Base-by-base conservation (phyloP, 2,329 filamentous ascomycete species). In the Ceratocystis cubensis region DNA sequence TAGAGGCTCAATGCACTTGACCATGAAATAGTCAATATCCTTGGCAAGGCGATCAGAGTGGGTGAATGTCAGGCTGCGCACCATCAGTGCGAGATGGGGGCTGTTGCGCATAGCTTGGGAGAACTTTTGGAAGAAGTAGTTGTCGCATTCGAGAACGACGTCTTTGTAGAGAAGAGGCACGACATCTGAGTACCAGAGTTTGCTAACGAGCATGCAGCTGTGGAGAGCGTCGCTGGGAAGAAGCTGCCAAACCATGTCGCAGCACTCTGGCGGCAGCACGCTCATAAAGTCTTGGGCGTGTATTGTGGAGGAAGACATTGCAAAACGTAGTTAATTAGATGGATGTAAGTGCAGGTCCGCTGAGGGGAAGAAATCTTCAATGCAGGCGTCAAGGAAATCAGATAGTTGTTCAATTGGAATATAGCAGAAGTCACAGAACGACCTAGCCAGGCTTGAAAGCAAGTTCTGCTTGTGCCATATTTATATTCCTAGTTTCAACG, bases 41-140 rank as follows among this genome's bases (percentile, higher is more conserved):
- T 50, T 57, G 25, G 63, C 44, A 8, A 48, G 25, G 48, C 37
- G 50, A 17, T 48, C 25, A 5, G 33, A 20, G 3, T 56, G 46
- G 30, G 48, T 28, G 25, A 67, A 67, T 22, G 59, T 57, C 44
- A 67, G 56, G 25, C 61, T 53, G 63, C 66, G 66, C 20, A 67
- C 66, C 25, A 65, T 22, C 20, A 13, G 46, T 25, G 66, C 59
- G 8, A 67, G 48, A 7, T 56, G 28, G 13, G 66, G 66, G 63
- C 61, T 65, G 30, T 25, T 57, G n/a, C 57, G 63, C n/a, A 67
- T 50, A 15, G 66, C 48, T 30, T 63, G 33, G 5, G 63, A 63
- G 63, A 67, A 65, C 63, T 67, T 67, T 65, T 67, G 66, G 20
- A 65, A 46, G 30, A 65, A 67, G 50, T 67, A 67, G 63, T 65